Evolutionary conservation across 2,329 filamentous ascomycete genomes (phyloP), one percentile per base, ranked within the genome.

Genomic region (Escovopsis weberi): DNA sequence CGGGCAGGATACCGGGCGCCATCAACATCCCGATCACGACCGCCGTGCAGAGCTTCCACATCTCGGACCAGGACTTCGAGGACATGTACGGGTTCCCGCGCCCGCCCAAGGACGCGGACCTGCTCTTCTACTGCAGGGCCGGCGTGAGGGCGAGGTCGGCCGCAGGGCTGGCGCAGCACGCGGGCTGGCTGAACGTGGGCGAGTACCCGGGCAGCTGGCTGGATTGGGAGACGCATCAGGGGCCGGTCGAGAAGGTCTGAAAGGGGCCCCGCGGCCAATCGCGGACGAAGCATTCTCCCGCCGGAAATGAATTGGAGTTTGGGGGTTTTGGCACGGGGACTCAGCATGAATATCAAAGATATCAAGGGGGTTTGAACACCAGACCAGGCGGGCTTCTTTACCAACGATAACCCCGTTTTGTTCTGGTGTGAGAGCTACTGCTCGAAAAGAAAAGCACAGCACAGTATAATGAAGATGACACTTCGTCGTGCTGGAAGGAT

Each of bases 51-150:
- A 81, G 81, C 45, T 79, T 93, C 54, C 82, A 87, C 60, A 71
- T 95, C 7, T 59, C 70, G 0, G 68, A 72, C 0, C 82, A 85
- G 11, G 87, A 94, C 49, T 96, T 96, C 56, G 74, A 83, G 56
- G 84, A 86, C 46, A 67, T 80, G 12, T 88, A 86, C 61, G 88
- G 86, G 4, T 94, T 83, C 55, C 64, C 70, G 45, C 82, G 85
- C 47, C 88, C 70, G 0, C 53, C 54, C 2, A 66, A 66, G 46
- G 68, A 75, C 37, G 59, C 61, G 30, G 68, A 75, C 49, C 59
- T 94, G 12, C 71, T 96, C 4, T 91, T 96, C 55, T 96, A 94
- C 62, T 98, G 91, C 65, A 93, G 86, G 66, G 80, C 88, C 0
- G 91, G 91, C 2, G 85, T 96, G 49, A 71, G 91, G 57, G 86